Evolutionary conservation across 352 stramenopile genomes (phyloP).

Genomic region (Phytophthora cryptogea): DNA sequence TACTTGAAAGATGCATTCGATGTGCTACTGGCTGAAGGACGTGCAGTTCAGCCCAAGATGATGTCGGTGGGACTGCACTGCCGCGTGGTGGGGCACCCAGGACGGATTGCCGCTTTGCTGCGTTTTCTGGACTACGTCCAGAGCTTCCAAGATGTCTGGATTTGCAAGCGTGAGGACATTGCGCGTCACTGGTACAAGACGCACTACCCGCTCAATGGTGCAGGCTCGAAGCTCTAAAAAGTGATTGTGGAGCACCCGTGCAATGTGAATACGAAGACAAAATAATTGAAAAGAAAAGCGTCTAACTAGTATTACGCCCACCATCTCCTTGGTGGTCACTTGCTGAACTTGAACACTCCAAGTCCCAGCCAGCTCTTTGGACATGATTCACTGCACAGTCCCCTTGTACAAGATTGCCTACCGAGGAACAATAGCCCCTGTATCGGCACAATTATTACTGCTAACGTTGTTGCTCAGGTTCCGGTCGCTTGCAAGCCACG

Average conservation of each 20-base stretch:
- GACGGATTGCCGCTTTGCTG: constrained; percentile 86
- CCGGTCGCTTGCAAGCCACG: constrained; percentile 70
- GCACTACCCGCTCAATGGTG: constrained; percentile 59
- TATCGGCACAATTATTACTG: constrained; percentile 25
- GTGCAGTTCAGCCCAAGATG: constrained; percentile 91
- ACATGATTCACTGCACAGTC: constrained; percentile 14
- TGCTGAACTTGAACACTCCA: constrained; percentile 13
- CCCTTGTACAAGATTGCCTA: constrained; percentile 26
- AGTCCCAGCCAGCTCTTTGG: constrained; percentile 8
- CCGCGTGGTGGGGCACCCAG: constrained; percentile 89
- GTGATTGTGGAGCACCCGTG: neutral
- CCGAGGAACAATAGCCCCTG: constrained; percentile 46
- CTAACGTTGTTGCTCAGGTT: constrained; percentile 39
- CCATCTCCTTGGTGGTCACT: constrained; percentile 25
- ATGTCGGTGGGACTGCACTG: constrained; percentile 96
- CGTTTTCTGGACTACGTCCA: constrained; percentile 95
- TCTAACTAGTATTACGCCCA: constrained; percentile 41
- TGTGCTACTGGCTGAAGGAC: constrained; percentile 90
- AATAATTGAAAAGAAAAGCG: constrained; percentile 12
- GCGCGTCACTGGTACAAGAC: constrained; percentile 94
- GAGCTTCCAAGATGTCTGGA: constrained; percentile 91
- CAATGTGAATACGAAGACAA: neutral
- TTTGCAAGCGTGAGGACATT: constrained; percentile 94
- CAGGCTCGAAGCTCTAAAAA: constrained; percentile 52
- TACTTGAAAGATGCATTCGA: constrained; percentile 94